Evolutionary conservation across 768 basidiomycete species (phyloP).

Genomic region (Ramaria rubella): DNA sequence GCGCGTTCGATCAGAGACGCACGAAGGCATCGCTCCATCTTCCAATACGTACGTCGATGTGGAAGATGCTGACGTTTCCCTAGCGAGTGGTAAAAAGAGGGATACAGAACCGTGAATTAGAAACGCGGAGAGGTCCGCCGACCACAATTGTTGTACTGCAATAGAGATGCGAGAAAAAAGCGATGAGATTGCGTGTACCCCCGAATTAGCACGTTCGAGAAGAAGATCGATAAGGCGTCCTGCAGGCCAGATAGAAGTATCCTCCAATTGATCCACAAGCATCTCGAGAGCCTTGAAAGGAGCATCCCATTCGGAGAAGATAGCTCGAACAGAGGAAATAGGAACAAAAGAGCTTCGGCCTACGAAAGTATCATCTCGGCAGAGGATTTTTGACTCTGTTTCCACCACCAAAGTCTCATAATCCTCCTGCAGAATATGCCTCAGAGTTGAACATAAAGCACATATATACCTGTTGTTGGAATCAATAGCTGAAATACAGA

Average conservation of each 20-base stretch:
- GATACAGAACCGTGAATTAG: constrained; percentile 71
- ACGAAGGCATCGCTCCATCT: constrained; percentile 65
- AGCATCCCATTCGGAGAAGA: constrained; percentile 84
- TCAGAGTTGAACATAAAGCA: constrained; percentile 68
- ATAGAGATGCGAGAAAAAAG: constrained; percentile 66
- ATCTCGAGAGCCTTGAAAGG: constrained; percentile 67
- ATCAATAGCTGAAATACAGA: constrained; percentile 44
- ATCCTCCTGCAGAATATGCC: constrained; percentile 66
- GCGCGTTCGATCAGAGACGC: constrained; percentile 61
- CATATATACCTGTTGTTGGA: constrained; percentile 63
- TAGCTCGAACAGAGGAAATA: constrained; percentile 73
- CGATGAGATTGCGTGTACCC: constrained; percentile 65
- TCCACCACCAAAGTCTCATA: constrained; percentile 75
- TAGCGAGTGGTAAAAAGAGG: constrained; percentile 56
- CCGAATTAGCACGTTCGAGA: constrained; percentile 63
- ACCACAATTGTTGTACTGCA: constrained; percentile 78
- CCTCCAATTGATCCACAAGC: constrained; percentile 56
- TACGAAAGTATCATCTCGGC: constrained; percentile 68
- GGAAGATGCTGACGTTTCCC: constrained; percentile 25
- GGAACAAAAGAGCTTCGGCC: constrained; percentile 81
- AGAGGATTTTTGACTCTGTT: constrained; percentile 74
- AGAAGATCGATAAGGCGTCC: constrained; percentile 80
- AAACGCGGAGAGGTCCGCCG: constrained; percentile 75
- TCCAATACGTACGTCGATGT: constrained; percentile 40
- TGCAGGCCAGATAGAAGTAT: constrained; percentile 52